Base-by-base conservation (phyloP, 768 basidiomycete genomes). In the Boletus tylopilopsis region DNA sequence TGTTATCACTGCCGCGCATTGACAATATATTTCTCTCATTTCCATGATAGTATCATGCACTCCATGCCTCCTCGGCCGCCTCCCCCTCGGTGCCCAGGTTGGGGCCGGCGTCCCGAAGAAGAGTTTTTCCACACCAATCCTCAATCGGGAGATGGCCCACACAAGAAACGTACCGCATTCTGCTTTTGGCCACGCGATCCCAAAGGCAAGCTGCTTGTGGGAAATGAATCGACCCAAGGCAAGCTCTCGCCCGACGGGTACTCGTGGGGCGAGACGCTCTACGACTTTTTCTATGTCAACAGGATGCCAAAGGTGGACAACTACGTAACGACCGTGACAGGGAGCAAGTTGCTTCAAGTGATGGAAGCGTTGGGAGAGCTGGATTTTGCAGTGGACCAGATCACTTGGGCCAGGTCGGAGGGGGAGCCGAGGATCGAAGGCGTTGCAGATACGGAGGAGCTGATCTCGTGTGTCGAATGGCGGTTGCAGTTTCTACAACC, bases 221-320 rank as follows among this genome's bases (percentile, higher is more conserved):
- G 33, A 2, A 27, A 4, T 9, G 18, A 27, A 5, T n/a, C n/a
- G n/a, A n/a, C n/a, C 3, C 29, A 21, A 30, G 67, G 66, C 1
- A 68, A 44, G 35, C 6, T 50, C 5, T 57, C 59, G 2, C 59
- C 55, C 0, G 63, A 63, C 11, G 59, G 57, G 0, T 55, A 54
- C 33, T 39, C 50, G 8, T 68, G 67, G 67, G 66, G 54, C 4
- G 64, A 53, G 0, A 68, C 66, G 8, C 43, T 68, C 11, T 62
- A 55, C 29, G 67, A 69, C 30, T 44, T 68, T 30, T 68, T 36
- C 30, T 0, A 19, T 5, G 58, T 64, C 18, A 5, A 18, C 25
- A 43, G 42, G 22, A 0, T 59, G 1, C 64, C 62, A 0, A 0
- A 12, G 0, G 3, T 19, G 1, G 13, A 1, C 0, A 0, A 0